Conservation (phyloP, 2,329 filamentous ascomycete species). For the Leptographium lundbergii region DNA sequence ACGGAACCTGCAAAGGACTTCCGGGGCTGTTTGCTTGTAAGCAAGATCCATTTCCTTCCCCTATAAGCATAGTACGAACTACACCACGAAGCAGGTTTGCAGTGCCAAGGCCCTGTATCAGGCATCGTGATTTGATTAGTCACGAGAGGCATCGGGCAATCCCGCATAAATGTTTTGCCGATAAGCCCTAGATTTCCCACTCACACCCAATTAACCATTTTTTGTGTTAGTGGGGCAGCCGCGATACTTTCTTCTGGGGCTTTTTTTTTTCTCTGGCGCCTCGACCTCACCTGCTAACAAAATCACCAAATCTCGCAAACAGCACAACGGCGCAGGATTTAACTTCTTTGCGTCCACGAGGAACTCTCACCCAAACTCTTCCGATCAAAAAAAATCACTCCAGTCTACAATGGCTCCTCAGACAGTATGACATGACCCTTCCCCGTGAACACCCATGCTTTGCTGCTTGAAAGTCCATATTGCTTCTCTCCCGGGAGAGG, state of each 20-base stretch:
- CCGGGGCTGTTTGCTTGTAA: too few relatives aligned
- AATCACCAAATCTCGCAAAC: conserved; percentile 3
- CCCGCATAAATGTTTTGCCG: neutral
- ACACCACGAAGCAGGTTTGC: too few relatives aligned
- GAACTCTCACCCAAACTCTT: conserved; percentile 14
- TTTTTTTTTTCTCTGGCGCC: conserved; percentile 1
- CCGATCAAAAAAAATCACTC: conserved; percentile 20
- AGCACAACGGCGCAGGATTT: conserved; percentile 63
- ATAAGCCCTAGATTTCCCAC: neutral
- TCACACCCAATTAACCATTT: neutral
- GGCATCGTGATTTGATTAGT: neutral
- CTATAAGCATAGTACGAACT: too few relatives aligned
- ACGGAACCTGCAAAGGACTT: too few relatives aligned
- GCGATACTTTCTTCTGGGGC: conserved; percentile 1
- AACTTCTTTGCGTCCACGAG: conserved; percentile 47
- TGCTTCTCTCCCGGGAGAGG: conserved; percentile 23
- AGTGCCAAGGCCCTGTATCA: too few relatives aligned
- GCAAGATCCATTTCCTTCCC: too few relatives aligned
- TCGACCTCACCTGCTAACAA: neutral
- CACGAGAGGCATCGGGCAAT: neutral
- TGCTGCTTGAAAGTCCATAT: conserved; percentile 54
- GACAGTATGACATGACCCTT: conserved; percentile 63
- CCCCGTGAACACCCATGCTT: conserved; percentile 48
- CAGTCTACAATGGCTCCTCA: conserved; percentile 60
- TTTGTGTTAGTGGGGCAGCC: conserved; percentile 3